Conservation (phyloP, 805 yeast genomes). For the Wickerhamiella hasegawae region DNA sequence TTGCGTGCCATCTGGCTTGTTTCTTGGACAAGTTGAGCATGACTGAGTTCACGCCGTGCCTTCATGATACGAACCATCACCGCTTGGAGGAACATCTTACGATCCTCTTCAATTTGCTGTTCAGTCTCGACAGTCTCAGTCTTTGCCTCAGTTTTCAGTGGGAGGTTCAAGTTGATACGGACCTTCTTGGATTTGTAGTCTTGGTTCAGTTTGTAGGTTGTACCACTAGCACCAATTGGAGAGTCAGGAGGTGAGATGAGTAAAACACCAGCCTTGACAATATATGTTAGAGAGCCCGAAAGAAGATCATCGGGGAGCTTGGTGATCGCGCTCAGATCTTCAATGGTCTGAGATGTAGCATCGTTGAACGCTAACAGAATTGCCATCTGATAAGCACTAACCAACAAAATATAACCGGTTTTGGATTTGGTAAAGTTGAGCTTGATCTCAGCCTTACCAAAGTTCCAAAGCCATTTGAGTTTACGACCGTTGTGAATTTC, state of each 20-base stretch:
- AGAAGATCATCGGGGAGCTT: constrained; percentile 50
- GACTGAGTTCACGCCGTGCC: constrained; percentile 67
- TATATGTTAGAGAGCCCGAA: constrained; percentile 62
- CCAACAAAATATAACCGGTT: constrained; percentile 37
- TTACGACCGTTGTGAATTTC: constrained; percentile 73
- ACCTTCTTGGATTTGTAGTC: constrained; percentile 78
- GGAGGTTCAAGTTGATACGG: constrained; percentile 59
- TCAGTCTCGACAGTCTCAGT: constrained; percentile 61
- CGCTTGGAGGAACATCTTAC: constrained; percentile 75
- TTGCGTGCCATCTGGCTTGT: constrained; percentile 70
- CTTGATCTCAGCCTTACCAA: constrained; percentile 80
- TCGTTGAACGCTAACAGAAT: constrained; percentile 74
- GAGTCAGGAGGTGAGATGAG: constrained; percentile 47
- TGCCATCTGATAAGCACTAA: constrained; percentile 75
- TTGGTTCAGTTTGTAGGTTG: constrained; percentile 51
- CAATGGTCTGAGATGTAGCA: constrained; percentile 39
- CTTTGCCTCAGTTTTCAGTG: constrained; percentile 39
- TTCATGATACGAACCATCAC: constrained; percentile 95
- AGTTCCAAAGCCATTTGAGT: constrained; percentile 91
- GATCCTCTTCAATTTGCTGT: constrained; percentile 71
- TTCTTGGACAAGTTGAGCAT: constrained; percentile 69
- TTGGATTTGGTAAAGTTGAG: constrained; percentile 75
- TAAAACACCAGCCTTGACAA: constrained; percentile 62
- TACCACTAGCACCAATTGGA: constrained; percentile 32
- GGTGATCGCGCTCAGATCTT: constrained; percentile 48